A percentile compares a stretch with the other conserved stretches of the same genome.
These are phyloP conservation scores for Heimioporus sp. DNA, from an alignment of 768 basidiomycete genomes.

Conservation along the genomic window DNA sequence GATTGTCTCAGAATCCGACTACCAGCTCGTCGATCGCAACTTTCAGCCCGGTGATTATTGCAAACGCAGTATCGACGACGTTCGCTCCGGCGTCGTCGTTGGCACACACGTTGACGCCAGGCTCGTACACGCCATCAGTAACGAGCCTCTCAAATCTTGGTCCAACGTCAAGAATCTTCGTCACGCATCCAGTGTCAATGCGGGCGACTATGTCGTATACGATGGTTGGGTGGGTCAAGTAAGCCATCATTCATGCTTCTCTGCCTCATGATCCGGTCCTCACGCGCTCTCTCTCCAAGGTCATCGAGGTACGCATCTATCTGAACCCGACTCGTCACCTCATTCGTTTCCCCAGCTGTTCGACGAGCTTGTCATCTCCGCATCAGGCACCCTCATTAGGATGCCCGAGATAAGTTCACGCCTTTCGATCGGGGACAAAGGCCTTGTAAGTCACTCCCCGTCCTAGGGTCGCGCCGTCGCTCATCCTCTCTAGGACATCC, in stretches of 20 bases:
- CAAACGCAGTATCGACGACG: conserved; percentile 74
- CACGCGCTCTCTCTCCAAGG: conserved; percentile 36
- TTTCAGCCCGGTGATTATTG: conserved; percentile 80
- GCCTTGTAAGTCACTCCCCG: conserved; percentile 47
- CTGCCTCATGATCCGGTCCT: not conserved
- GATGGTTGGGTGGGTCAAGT: conserved; percentile 92
- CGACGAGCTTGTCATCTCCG: conserved; percentile 76
- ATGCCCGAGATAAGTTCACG: conserved; percentile 78
- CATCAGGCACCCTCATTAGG: conserved; percentile 63
- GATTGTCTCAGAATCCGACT: conserved; percentile 68
- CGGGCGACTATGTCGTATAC: conserved; percentile 79
- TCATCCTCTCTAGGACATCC: conserved; percentile 52
- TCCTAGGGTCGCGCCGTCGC: conserved; percentile 1
- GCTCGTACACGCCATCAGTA: conserved; percentile 73
- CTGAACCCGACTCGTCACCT: not conserved
- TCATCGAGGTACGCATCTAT: conserved; percentile 64
- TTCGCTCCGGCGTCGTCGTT: conserved; percentile 75
- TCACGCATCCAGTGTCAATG: conserved; percentile 57
- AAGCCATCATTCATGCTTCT: conserved; percentile 24
- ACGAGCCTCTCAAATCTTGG: conserved; percentile 61
- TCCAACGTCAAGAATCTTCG: conserved; percentile 55
- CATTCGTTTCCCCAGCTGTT: conserved; percentile 55
- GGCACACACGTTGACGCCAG: conserved; percentile 59
- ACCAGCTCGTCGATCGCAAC: conserved; percentile 70
- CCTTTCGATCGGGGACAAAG: conserved; percentile 72